Conservation (phyloP, 2,329 filamentous ascomycete species). For the Aspergillus persii region DNA sequence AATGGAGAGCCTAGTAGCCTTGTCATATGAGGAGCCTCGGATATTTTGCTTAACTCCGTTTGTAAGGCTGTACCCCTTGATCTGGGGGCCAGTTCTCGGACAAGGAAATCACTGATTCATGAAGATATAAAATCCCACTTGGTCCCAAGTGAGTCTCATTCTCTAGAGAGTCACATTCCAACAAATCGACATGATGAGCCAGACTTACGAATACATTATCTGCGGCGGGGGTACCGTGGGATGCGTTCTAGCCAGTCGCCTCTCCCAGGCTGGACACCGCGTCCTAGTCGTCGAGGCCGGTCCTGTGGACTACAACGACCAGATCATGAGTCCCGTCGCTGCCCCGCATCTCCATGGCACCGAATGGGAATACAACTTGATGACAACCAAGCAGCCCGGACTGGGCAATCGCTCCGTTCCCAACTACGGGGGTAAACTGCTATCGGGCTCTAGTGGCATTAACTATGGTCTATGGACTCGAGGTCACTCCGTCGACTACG, state of each 20-base stretch:
- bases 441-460: constrained; percentile 28
- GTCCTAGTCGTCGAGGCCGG: constrained; percentile 34
- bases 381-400: constrained; percentile 29
- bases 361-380: constrained; percentile 30
- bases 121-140: too few species aligned
- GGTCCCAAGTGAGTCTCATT: too few species aligned
- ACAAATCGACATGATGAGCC: too few species aligned
- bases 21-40: too few species aligned
- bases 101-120: too few species aligned
- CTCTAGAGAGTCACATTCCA: too few species aligned
- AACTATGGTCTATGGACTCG: constrained; percentile 26
- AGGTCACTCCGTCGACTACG: constrained; percentile 27
- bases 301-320: constrained; percentile 17
- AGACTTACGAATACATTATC: too few species aligned
- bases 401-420: constrained; percentile 23
- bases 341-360: constrained; percentile 21
- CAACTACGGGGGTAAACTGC: constrained; percentile 30
- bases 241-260: constrained; percentile 29
- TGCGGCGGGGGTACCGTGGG: constrained; percentile 9
- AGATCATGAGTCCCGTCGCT: constrained; percentile 3
- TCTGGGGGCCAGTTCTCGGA: too few species aligned
- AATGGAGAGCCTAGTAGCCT: too few species aligned
- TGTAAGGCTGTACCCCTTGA: too few species aligned
- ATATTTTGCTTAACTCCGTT: too few species aligned
- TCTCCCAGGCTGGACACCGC: constrained; percentile 16